Evolutionary conservation across 352 stramenopile species (phyloP).

Genomic region (Globisporangium radiosum): DNA sequence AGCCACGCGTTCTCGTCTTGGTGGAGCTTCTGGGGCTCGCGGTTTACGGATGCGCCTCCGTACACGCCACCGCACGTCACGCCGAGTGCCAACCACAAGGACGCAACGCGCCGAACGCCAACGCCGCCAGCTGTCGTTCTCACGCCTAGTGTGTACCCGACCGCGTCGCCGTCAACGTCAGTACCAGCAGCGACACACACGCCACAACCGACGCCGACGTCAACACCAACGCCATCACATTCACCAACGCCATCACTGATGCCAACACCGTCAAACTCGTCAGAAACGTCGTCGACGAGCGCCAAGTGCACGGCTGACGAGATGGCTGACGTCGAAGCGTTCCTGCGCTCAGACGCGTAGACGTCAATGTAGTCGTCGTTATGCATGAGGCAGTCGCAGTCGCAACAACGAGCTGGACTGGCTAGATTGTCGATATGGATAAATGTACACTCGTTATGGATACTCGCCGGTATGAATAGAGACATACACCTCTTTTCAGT

Average conservation of each 20-base stretch:
- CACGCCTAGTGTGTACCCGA: not conserved
- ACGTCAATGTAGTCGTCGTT: no score
- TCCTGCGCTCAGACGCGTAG: constrained; percentile 10
- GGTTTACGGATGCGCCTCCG: not conserved
- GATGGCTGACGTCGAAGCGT: constrained; percentile 13
- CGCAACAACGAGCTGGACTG: no score
- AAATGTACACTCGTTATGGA: no score
- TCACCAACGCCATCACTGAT: not conserved
- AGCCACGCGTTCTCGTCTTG: not conserved
- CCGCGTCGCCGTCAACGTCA: not conserved
- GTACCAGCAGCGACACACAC: not conserved
- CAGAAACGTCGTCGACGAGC: constrained; percentile 2
- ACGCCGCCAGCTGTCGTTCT: not conserved
- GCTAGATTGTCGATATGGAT: no score
- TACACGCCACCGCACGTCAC: no score
- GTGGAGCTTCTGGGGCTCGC: not conserved
- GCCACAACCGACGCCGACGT: no score
- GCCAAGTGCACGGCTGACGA: constrained; percentile 14
- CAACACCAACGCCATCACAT: not conserved
- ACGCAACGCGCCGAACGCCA: not conserved
- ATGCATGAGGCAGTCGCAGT: no score
- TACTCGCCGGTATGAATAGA: no score
- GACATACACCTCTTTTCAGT: no score
- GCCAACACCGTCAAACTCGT: not conserved
- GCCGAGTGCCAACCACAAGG: not conserved